Evolutionary conservation across 495 filamentous ascomycete genomes (phyloP), one percentile per base, ranked within the genome.

Genomic region (Tuber aestivum): DNA sequence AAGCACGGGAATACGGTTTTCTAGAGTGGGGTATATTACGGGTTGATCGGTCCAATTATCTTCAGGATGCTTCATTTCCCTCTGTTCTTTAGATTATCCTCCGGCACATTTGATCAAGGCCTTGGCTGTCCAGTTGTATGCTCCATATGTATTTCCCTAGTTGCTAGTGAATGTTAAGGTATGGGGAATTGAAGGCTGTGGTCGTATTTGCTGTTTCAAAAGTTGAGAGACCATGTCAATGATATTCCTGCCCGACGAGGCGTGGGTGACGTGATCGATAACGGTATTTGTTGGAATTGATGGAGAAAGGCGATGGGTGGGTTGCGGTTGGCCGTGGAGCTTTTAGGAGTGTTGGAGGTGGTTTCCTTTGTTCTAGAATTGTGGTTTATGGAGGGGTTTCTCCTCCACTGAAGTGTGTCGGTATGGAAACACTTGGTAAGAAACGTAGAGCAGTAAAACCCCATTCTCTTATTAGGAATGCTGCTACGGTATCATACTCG

Each of bases 1-100:
- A 44, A 16, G 32, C 10, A 1, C 3, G 8, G 35, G 32, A 27
- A 56, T 3, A 27, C n/a, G 9, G 50, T n/a, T 27, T 14, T 50
- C 20, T 16, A 37, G 37, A 73, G 32, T 37, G 37, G 9, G 42
- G 42, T 35, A 41, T 38, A 32, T 35, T 38, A 69, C 71, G 3
- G 79, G 79, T 37, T 73, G 69, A 44, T 82, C 70, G n/a, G 79
- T 75, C 80, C 77, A 77, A 14, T 74, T 75, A 21, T 81, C 74
- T 37, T 80, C 79, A 27, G 75, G 69, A 70, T 80, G 69, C 4
- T 71, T 41, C 32, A 82, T 35, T 42, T 75, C 75, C 75, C 41
- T 73, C 56, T 71, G 73, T 69, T 81, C 80, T 37, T 77, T 75
- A 72, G 78, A 79, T 1, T 79, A 40, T 41, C 80, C 77, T 16